Percentiles rank a stretch among this genome's conserved stretches.
These are phyloP conservation scores for Grigorovia transvaalensis DNA, from an alignment of 805 yeast genomes.

Conservation along the genomic window DNA sequence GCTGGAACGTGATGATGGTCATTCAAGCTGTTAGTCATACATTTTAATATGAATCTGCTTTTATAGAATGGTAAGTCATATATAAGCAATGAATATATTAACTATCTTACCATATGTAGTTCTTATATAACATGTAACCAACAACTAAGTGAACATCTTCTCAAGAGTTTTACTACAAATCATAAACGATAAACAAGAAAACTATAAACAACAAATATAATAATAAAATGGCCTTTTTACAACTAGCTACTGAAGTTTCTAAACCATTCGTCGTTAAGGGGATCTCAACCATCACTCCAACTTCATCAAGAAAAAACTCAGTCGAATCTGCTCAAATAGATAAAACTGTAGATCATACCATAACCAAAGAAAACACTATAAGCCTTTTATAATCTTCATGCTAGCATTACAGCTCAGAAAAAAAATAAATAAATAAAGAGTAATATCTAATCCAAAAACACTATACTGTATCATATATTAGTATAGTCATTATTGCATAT, in stretches of 20 bases:
- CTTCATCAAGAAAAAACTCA: constrained; percentile 24
- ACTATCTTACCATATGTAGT: too few relatives aligned
- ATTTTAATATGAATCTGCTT: not conserved
- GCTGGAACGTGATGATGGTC: not conserved
- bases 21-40: not conserved
- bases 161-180: not conserved
- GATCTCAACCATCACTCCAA: constrained; percentile 43
- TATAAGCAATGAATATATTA: too few relatives aligned
- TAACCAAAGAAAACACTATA: constrained; percentile 8
- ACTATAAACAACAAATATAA: constrained; percentile 5
- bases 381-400: constrained; percentile 6
- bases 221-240: constrained; percentile 32
- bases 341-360: constrained; percentile 2
- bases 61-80: not conserved
- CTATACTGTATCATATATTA: not conserved
- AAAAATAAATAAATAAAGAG: too few relatives aligned
- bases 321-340: constrained; percentile 4
- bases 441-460: too few relatives aligned
- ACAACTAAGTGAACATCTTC: not conserved
- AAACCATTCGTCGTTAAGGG: constrained; percentile 40
- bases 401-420: too few relatives aligned
- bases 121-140: too few relatives aligned
- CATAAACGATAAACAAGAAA: not conserved
- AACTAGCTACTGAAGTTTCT: constrained; percentile 44
- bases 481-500: not conserved